Evolutionary conservation across 495 filamentous ascomycete species (phyloP).

Genomic region (Penicillium turbatum): DNA sequence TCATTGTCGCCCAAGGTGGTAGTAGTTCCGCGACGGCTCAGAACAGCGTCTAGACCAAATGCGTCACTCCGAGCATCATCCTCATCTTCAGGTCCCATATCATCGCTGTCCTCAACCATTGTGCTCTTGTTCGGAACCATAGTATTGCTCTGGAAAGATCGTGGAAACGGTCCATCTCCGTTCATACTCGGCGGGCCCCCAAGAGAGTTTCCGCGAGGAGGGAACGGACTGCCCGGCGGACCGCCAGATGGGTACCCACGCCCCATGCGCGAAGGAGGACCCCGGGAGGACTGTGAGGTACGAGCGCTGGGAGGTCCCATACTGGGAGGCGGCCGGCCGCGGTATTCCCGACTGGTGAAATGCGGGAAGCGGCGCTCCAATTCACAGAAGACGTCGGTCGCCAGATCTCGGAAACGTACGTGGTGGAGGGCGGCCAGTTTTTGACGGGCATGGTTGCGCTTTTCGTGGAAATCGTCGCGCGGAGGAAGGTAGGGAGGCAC

Average conservation of each 20-base stretch:
- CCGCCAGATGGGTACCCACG: conserved; percentile 42
- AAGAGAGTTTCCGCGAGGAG: conserved; percentile 44
- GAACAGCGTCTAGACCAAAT: conserved; percentile 55
- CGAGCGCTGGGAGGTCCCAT: conserved; percentile 35
- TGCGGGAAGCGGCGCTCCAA: conserved; percentile 85
- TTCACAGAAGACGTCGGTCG: conserved; percentile 93
- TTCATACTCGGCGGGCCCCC: conserved; percentile 43
- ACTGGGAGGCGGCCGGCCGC: conserved; percentile 43
- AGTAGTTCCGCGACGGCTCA: conserved; percentile 54
- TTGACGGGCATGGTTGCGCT: conserved; percentile 92
- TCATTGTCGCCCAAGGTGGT: conserved; percentile 56
- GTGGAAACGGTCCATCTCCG: conserved; percentile 64
- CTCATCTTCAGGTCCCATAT: conserved; percentile 58
- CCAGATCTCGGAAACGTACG: conserved; percentile 81
- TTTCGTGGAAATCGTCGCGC: conserved; percentile 86
- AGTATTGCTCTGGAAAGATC: conserved; percentile 91
- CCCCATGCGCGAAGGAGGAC: conserved; percentile 34
- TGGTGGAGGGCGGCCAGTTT: conserved; percentile 85
- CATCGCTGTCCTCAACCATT: conserved; percentile 95
- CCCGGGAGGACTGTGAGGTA: conserved; percentile 38
- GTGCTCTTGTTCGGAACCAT: conserved; percentile 97
- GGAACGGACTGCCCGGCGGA: conserved; percentile 38
- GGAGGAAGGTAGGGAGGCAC: conserved; percentile 71
- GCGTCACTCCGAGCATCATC: conserved; percentile 60
- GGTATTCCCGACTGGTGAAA: conserved; percentile 62